Evolutionary conservation across 805 yeast genomes (phyloP), one percentile per base, ranked within the genome.

Genomic region (Teunomyces kruisii): DNA sequence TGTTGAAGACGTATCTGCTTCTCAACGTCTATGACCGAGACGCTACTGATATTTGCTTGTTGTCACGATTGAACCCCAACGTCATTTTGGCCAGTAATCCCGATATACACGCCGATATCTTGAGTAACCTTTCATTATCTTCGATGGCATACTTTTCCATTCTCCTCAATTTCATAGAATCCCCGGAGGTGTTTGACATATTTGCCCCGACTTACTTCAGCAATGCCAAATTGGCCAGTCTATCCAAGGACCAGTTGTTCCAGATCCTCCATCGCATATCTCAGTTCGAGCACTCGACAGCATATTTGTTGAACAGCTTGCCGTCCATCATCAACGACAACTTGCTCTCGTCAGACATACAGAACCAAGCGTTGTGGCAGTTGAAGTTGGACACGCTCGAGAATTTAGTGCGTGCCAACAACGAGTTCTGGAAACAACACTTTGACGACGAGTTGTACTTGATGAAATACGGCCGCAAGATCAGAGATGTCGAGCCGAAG

Each of bases 391-490:
- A 52, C 15, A 51, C 57, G 9, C 49, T 67, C 32, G 55, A 55
- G 16, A 62, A 62, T 41, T 53, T 65, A 30, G 33, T 65, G 3
- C 24, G 29, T 16, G 38, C 40, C 4, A 57, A 55, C 17, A 48
- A 59, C 19, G 39, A 42, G 12, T 49, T 52, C 22, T 67, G 69
- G 69, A 49, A 53, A 31, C 53, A 48, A 5, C 52, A 51, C 33
- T 43, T 67, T 9, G 41, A 42, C 7, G 44, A 43, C 3, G 43
- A 52, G 7, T 61, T 53, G 16, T 44, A 41, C 31, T 29, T 52
- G 14, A 62, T 64, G 67, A 59, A 52, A 32, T 50, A 55, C 46
- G 70, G 70, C 1, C 52, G 57, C 30, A 48, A 45, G 10, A 43
- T 57, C 9, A 49, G 46, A 14, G 48, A 52, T 29, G 43, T 54